Evolutionary conservation across 805 yeast species (phyloP).

Genomic region (Saccharomyces eubayanus): DNA sequence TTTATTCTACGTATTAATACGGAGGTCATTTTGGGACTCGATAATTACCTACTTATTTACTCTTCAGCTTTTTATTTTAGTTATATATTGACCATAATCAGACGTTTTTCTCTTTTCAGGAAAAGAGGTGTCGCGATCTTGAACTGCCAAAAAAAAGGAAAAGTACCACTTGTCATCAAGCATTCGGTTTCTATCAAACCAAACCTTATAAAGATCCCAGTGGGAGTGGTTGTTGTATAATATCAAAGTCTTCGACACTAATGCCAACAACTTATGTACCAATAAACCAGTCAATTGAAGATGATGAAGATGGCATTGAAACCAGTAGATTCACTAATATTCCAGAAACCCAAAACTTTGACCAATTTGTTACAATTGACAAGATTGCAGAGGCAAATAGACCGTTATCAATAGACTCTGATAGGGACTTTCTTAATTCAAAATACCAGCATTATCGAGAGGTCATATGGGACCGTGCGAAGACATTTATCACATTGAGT

Average conservation of each 20-base stretch:
- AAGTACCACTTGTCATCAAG: neutral
- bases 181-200: neutral
- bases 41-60: neutral
- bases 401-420: conserved; percentile 30
- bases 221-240: neutral
- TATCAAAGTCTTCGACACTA: neutral
- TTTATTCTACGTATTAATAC: too few relatives aligned
- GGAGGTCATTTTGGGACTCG: too few relatives aligned
- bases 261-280: neutral
- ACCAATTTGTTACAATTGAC: conserved; percentile 58
- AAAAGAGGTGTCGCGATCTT: neutral
- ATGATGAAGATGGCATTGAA: neutral
- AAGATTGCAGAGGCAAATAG: conserved; percentile 55
- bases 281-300: neutral
- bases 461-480: conserved; percentile 23
- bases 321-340: conserved; percentile 2
- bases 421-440: conserved; percentile 6
- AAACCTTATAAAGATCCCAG: neutral
- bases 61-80: neutral
- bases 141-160: neutral
- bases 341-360: conserved; percentile 36
- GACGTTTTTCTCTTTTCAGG: neutral
- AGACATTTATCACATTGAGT: conserved; percentile 63
- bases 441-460: conserved; percentile 8
- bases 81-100: neutral